phyloP scores from a whole-genome alignment of 495 filamentous ascomycete genomes.

The Neurospora sp. region DNA sequence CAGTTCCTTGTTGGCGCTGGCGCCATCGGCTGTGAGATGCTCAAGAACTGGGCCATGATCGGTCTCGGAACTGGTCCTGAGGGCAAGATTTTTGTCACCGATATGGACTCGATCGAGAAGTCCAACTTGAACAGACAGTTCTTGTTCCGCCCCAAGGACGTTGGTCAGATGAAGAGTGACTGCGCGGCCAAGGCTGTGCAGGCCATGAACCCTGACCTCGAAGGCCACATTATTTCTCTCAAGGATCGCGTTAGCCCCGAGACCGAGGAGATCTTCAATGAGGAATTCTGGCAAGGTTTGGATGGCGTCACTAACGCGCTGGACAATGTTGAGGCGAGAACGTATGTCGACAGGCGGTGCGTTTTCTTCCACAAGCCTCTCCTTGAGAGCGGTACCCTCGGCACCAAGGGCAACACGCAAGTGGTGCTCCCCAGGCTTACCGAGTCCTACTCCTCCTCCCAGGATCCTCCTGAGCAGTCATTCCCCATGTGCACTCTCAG shows the following conservation, averaged over 20 bases:
- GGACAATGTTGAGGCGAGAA: conserved; percentile 95
- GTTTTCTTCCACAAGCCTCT: conserved; percentile 98
- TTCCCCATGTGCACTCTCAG: conserved; percentile 98
- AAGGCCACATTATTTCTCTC: conserved; percentile 70
- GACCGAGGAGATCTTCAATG: conserved; percentile 91
- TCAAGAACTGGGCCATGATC: conserved; percentile 99
- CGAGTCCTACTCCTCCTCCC: conserved; percentile 96
- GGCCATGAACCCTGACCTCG: conserved; percentile 89
- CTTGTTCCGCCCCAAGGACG: conserved; percentile 87
- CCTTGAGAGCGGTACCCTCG: conserved; percentile 91
- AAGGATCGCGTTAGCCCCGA: conserved; percentile 86
- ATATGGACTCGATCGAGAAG: conserved; percentile 98
- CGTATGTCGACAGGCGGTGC: conserved; percentile 93
- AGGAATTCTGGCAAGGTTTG: conserved; percentile 83
- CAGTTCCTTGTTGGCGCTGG: conserved; percentile 95
- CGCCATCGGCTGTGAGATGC: conserved; percentile 97
- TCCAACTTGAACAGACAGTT: conserved; percentile 99
- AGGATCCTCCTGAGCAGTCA: conserved; percentile 95
- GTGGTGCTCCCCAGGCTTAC: conserved; percentile 84
- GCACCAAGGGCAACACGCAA: conserved; percentile 97
- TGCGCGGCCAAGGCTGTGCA: conserved; percentile 81
- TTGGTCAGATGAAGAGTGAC: conserved; percentile 95
- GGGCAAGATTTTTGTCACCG: conserved; percentile 83
- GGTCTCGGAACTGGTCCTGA: conserved; percentile 82
- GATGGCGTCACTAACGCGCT: conserved; percentile 95